Evolutionary conservation across 1,139 yeast species (phyloP).

Genomic region (Protomyces arabidopsidicola): DNA sequence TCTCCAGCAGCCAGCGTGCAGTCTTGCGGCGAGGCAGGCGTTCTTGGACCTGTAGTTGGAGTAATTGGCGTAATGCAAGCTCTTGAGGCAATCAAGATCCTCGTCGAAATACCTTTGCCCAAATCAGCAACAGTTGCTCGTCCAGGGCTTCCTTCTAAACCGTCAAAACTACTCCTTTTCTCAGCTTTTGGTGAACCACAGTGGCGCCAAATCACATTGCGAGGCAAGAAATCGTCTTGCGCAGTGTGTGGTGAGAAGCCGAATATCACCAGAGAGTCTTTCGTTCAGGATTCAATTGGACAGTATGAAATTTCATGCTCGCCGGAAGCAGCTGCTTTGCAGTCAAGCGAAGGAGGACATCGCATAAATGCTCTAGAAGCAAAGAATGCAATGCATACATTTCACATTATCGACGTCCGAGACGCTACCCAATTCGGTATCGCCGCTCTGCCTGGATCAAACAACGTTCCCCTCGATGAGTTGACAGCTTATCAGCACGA

Average conservation of each 20-base stretch:
- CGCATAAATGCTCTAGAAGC: slow-evolving; percentile 42
- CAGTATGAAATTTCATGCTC: slow-evolving; percentile 79
- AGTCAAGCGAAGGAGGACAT: slow-evolving; percentile 37
- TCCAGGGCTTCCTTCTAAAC: slow-evolving; percentile 24
- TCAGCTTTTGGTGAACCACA: slow-evolving; percentile 55
- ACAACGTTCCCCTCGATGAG: slow-evolving; percentile 60
- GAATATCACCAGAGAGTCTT: slow-evolving; percentile 46
- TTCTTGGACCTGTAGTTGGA: slow-evolving; percentile 93
- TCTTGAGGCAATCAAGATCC: slow-evolving; percentile 71
- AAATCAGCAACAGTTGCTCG: slow-evolving; percentile 40
- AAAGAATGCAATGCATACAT: slow-evolving; percentile 42
- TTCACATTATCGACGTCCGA: slow-evolving; percentile 70
- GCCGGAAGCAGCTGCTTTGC: slow-evolving; percentile 42
- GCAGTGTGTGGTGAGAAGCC: slow-evolving; percentile 56
- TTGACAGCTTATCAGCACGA: slow-evolving; percentile 33
- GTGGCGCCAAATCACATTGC: slow-evolving; percentile 71
- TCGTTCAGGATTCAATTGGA: slow-evolving; percentile 47
- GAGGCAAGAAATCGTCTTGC: slow-evolving; percentile 61
- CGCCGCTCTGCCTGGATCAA: slow-evolving; percentile 55
- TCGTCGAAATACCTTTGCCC: slow-evolving; percentile 36
- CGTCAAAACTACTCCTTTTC: slow-evolving; percentile 66
- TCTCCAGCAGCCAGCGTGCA: slow-evolving; percentile 81
- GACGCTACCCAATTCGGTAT: slow-evolving; percentile 71
- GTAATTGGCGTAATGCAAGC: slow-evolving; percentile 86
- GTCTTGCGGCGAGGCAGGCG: slow-evolving; percentile 92